Evolutionary conservation across 345 rosid species (phyloP), one percentile per base, ranked within the genome.

Genomic region (Carallia brachiata): DNA sequence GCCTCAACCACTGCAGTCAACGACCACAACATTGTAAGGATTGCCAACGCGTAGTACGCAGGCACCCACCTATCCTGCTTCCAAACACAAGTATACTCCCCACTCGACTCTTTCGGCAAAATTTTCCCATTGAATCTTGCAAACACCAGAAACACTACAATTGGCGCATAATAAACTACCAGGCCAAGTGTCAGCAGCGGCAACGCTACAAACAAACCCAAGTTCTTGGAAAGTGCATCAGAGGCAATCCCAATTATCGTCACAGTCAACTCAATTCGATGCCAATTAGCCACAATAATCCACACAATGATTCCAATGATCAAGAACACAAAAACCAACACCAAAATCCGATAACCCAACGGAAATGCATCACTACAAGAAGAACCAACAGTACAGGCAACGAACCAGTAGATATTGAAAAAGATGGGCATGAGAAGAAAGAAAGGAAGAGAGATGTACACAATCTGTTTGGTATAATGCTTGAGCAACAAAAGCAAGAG

Each of bases 51-150:
- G 31, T 63, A 91, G 82, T 95, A 95, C 0, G 89, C 93, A 52
- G 97, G 97, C 79, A 95, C 99, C 97, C 99, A 91, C 15, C 89
- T 75, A 71, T 87, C 97, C 66, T 91, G 89, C 77, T 87, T 91
- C 97, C 97, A 90, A 30, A 73, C 89, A 84, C 97, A 91, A 74
- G 60, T 61, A 75, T 83, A 90, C 36, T 39, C 87, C 56, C 83
- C 92, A 70, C 61, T 76, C 28, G 85, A 77, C 71, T 85, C 93
- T 73, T 79, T 70, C 0, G 90, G 78, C 64, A 84, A 85, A 78
- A 90, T 87, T 53, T 80, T 86, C 68, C 97, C 97, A 77, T 95
- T 95, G 66, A 78, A 81, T 78, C 86, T 88, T 2, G 85, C 84
- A 77, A 86, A 91, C 79, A 89, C 92, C 77, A 95, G 79, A 80